Conservation (phyloP, 1,284 basidiomycete genomes). For the Cutaneotrichosporon sp. region DNA sequence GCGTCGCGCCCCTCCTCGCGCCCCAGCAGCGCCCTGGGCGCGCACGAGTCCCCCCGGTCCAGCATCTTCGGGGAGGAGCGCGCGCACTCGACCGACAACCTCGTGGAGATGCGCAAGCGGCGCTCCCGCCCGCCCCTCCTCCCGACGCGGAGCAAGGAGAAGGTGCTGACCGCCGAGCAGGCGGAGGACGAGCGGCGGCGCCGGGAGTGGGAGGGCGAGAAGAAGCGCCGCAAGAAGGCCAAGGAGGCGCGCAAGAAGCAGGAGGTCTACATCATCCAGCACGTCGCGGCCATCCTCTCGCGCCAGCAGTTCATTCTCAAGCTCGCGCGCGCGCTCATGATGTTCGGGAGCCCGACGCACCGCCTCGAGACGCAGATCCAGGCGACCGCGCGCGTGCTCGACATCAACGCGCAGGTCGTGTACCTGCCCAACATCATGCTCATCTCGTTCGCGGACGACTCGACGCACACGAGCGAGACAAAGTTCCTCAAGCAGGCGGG, state of each 20-base stretch:
- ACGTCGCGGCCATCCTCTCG: constrained; percentile 81
- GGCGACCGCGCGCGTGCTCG: constrained; percentile 81
- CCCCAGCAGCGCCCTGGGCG: not conserved
- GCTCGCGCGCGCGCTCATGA: constrained; percentile 86
- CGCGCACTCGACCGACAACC: constrained; percentile 29
- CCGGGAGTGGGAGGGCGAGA: constrained; percentile 59
- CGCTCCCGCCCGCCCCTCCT: constrained; percentile 31
- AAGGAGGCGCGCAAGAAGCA: constrained; percentile 59
- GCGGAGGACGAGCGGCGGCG: constrained; percentile 34
- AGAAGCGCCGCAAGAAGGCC: constrained; percentile 47
- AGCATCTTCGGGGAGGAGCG: constrained; percentile 19
- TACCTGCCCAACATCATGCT: constrained; percentile 83
- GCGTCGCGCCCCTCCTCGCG: constrained; percentile 22
- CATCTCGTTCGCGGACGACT: constrained; percentile 76
- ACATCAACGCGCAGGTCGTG: constrained; percentile 78
- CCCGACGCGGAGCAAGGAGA: constrained; percentile 4
- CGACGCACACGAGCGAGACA: constrained; percentile 81
- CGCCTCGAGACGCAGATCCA: constrained; percentile 84
- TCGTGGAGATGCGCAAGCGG: constrained; percentile 37
- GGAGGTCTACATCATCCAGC: constrained; percentile 71
- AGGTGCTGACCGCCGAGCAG: constrained; percentile 49
- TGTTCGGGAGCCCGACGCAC: constrained; percentile 91
- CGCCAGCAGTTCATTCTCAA: constrained; percentile 90
- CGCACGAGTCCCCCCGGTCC: constrained; percentile 29
- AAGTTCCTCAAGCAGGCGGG: constrained; percentile 78